Conservation (phyloP, 306 rosid species). For the Medicago arabica region DNA sequence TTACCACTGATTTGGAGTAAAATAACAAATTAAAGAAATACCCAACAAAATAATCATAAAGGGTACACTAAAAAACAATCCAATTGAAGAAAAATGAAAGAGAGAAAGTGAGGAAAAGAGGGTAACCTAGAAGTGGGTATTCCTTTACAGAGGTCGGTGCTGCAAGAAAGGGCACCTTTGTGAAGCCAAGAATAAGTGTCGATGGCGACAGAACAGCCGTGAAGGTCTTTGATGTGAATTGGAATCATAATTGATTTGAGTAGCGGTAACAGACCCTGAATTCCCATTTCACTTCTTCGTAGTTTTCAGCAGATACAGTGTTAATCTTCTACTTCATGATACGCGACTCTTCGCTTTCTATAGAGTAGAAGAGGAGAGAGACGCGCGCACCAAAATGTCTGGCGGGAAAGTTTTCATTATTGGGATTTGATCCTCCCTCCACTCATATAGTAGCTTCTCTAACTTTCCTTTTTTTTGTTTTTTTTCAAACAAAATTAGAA, state of each 20-base stretch:
- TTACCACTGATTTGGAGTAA: background rate
- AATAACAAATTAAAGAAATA: background rate
- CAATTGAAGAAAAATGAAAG: background rate
- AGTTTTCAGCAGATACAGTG: background rate
- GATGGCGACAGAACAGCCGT: conserved; percentile 71
- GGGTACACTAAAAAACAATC: background rate
- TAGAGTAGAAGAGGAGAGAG: background rate
- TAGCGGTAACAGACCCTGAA: conserved; percentile 85
- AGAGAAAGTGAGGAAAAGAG: background rate
- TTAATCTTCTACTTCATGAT: too few relatives aligned
- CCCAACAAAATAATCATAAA: background rate
- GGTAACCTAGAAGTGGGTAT: conserved; percentile 79
- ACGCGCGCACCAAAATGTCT: background rate
- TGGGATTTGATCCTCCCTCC: background rate
- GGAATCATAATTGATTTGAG: conserved; percentile 88
- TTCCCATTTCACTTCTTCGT: conserved; percentile 63
- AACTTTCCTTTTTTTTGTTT: too few relatives aligned
- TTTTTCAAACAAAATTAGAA: too few relatives aligned
- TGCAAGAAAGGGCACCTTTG: conserved; percentile 91
- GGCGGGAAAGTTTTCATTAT: conserved; percentile 11
- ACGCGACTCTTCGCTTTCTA: background rate
- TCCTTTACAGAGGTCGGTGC: conserved; percentile 83
- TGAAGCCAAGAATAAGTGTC: conserved; percentile 99
- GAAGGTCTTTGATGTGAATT: conserved; percentile 75
- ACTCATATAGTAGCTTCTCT: background rate